A percentile compares a stretch with the other conserved stretches of the same genome.
phyloP scores from a whole-genome alignment of 78 protist genomes.

The Dictyostelium firmibasis region DNA sequence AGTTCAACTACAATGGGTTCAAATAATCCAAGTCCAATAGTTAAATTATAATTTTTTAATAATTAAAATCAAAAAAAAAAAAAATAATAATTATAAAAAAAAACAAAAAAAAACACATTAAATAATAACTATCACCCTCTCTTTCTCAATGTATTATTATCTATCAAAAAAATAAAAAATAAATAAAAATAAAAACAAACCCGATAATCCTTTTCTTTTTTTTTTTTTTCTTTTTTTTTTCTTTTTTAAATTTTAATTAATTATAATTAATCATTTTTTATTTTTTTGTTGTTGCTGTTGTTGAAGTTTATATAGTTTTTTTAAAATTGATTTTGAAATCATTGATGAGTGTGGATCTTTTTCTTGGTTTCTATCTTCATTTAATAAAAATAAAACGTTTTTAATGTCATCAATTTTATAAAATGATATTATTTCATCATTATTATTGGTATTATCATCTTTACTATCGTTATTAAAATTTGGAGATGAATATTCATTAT shows the following conservation, averaged over 20 bases:
- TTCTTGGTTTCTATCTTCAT: neutral
- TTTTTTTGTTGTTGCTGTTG: neutral
- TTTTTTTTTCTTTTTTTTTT: too few relatives aligned
- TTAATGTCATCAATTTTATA: constrained; percentile 43
- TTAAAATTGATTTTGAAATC: constrained; percentile 17
- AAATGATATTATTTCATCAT: neutral
- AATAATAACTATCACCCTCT: too few relatives aligned
- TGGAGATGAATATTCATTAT: neutral
- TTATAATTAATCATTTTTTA: neutral
- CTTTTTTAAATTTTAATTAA: neutral
- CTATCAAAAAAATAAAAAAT: neutral
- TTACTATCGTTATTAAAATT: neutral
- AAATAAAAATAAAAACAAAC: neutral
- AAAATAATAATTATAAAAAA: neutral
- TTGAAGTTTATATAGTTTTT: neutral
- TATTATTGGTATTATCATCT: neutral
- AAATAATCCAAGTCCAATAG: neutral
- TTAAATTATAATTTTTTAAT: neutral
- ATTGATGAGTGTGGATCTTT: constrained; percentile 46
- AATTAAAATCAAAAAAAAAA: neutral
- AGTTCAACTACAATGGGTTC: neutral
- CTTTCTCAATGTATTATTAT: too few relatives aligned
- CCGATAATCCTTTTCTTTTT: neutral
- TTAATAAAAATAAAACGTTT: neutral
- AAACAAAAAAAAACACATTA: neutral